phyloP scores from a whole-genome alignment of 306 rosid species.

The Hippophae gyantsensis region DNA sequence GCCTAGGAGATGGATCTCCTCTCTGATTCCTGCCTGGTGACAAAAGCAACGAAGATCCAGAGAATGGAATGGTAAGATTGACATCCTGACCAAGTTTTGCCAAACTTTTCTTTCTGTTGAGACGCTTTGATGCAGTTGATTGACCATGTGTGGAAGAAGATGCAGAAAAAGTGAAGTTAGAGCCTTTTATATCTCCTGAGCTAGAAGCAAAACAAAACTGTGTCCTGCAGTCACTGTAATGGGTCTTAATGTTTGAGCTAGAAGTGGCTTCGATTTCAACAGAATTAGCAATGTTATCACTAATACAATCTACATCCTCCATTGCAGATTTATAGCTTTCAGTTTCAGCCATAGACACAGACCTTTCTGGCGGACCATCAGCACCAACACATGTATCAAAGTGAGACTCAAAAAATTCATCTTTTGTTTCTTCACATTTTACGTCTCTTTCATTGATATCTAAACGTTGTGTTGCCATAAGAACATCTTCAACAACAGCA shows the following conservation, averaged over 20 bases:
- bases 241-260: slow-evolving; percentile 27
- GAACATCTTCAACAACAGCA: slow-evolving; percentile 58
- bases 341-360: slow-evolving; percentile 60
- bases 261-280: slow-evolving; percentile 45
- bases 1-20: slow-evolving; percentile 35
- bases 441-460: slow-evolving; percentile 35
- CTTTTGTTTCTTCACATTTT: slow-evolving; percentile 23
- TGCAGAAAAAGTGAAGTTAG: slow-evolving; percentile 73
- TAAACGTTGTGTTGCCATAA: slow-evolving; percentile 36
- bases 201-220: slow-evolving; percentile 37
- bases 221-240: slow-evolving; percentile 29
- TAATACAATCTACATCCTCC: slow-evolving; percentile 48
- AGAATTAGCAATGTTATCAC: slow-evolving; percentile 22
- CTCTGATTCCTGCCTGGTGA: slow-evolving; percentile 36
- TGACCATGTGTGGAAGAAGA: slow-evolving; percentile 54
- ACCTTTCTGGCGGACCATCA: slow-evolving; percentile 40
- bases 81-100: slow-evolving; percentile 52
- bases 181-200: slow-evolving; percentile 38
- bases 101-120: slow-evolving; percentile 47
- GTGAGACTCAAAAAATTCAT: slow-evolving; percentile 18
- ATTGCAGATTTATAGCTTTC: slow-evolving; percentile 79
- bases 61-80: slow-evolving; percentile 25
- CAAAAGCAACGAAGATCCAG: slow-evolving; percentile 45
- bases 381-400: slow-evolving; percentile 22
- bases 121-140: slow-evolving; percentile 46